Percentiles rank a stretch among this genome's conserved stretches.
Evolutionary conservation across 2,329 filamentous ascomycete genomes (phyloP).

Genomic region (Colletotrichum liaoningense): DNA sequence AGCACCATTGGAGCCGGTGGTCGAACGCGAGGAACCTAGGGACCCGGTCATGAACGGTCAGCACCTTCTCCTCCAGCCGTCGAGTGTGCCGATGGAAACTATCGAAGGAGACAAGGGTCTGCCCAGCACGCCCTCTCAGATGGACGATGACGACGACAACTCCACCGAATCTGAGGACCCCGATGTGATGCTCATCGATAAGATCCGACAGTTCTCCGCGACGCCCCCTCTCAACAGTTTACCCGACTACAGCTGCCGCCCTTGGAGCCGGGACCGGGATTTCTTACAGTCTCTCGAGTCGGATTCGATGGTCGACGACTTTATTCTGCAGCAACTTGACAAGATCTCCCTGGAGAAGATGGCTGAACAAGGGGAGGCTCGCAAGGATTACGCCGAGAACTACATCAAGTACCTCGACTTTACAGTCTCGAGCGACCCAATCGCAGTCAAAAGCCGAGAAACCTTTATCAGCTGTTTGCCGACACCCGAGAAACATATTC

Average conservation of each 20-base stretch:
- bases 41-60: slow-evolving; percentile 20
- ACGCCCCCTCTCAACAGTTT: slow-evolving; percentile 68
- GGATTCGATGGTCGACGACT: slow-evolving; percentile 54
- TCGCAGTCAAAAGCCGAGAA: slow-evolving; percentile 65
- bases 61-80: slow-evolving; percentile 20
- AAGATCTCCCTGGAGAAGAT: slow-evolving; percentile 52
- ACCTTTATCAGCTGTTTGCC: slow-evolving; percentile 53
- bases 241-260: slow-evolving; percentile 57
- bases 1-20: slow-evolving; percentile 38
- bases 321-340: slow-evolving; percentile 58
- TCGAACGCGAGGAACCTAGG: slow-evolving; percentile 2
- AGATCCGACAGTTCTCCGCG: slow-evolving; percentile 61
- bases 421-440: slow-evolving; percentile 65
- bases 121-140: slow-evolving; percentile 61
- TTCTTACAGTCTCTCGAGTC: slow-evolving; percentile 56
- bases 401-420: slow-evolving; percentile 67
- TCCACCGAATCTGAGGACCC: slow-evolving; percentile 67
- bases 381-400: slow-evolving; percentile 56
- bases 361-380: slow-evolving; percentile 52
- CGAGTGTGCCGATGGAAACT: slow-evolving; percentile 33
- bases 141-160: slow-evolving; percentile 59
- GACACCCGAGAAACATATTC: slow-evolving; percentile 30
- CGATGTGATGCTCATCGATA: slow-evolving; percentile 60
- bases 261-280: slow-evolving; percentile 61
- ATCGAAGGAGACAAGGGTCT: slow-evolving; percentile 41